phyloP scores from a whole-genome alignment of 768 basidiomycete species.

The Phlebiopsis gigantea region DNA sequence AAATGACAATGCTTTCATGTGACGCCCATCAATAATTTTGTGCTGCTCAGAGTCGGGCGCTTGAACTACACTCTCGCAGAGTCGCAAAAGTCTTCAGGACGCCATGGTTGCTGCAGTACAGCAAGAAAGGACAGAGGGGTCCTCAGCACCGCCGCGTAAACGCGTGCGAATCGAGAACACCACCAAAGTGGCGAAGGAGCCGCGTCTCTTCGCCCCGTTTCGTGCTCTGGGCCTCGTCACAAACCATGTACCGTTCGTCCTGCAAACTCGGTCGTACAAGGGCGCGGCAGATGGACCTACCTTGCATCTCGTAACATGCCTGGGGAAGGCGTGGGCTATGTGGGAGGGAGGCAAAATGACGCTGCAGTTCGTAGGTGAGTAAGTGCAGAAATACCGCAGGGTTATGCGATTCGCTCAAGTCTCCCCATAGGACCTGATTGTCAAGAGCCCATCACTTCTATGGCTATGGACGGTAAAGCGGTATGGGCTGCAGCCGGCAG shows the following conservation, averaged over 20 bases:
- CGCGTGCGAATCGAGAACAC: slow-evolving; percentile 4
- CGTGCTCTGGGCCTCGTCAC: slow-evolving; percentile 93
- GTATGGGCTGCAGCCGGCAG: slow-evolving; percentile 77
- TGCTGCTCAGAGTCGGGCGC: not conserved
- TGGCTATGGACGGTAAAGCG: slow-evolving; percentile 81
- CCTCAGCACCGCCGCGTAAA: slow-evolving; percentile 12
- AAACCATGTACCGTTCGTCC: slow-evolving; percentile 81
- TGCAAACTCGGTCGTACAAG: slow-evolving; percentile 82
- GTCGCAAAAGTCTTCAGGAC: not conserved
- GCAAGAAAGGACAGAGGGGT: slow-evolving; percentile 5
- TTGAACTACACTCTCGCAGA: not conserved
- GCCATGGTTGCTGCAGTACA: slow-evolving; percentile 12
- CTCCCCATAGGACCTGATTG: slow-evolving; percentile 69
- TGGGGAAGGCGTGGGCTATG: slow-evolving; percentile 88
- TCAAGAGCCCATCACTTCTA: slow-evolving; percentile 61
- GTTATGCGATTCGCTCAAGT: not conserved
- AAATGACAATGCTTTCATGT: not conserved
- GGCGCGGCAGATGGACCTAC: slow-evolving; percentile 80
- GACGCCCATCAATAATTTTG: slow-evolving; percentile 6
- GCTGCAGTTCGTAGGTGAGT: slow-evolving; percentile 89
- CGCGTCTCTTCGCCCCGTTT: slow-evolving; percentile 81
- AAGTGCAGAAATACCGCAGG: slow-evolving; percentile 1
- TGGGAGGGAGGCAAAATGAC: slow-evolving; percentile 96
- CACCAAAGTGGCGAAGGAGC: slow-evolving; percentile 16
- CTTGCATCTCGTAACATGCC: slow-evolving; percentile 78